Percentiles rank a stretch among this genome's conserved stretches.
Conservation (phyloP, 441 rosid species). For the Adansonia gregorii region DNA sequence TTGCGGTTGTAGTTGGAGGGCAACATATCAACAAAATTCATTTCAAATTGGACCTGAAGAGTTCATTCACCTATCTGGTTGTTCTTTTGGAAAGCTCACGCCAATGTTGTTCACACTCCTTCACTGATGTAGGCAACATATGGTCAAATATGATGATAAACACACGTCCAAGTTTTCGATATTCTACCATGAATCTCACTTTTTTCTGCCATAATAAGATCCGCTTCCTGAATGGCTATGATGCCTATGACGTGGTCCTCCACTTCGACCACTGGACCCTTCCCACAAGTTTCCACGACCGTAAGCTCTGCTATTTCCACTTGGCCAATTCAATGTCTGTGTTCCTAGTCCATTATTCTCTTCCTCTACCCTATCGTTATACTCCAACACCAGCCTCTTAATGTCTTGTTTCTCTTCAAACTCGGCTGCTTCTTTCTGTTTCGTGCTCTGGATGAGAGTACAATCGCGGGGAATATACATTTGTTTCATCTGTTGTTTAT, state of each 20-base stretch:
- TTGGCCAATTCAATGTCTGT: conserved; percentile 78
- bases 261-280: conserved; percentile 58
- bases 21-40: not conserved
- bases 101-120: not conserved
- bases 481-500: conserved; percentile 95
- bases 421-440: conserved; percentile 98
- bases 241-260: conserved; percentile 72
- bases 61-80: not conserved
- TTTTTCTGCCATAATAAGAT: conserved; percentile 65
- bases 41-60: not conserved
- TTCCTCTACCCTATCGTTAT: conserved; percentile 95
- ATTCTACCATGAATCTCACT: conserved; percentile 39
- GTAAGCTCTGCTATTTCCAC: conserved; percentile 59
- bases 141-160: not conserved
- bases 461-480: conserved; percentile 92
- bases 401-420: conserved; percentile 98
- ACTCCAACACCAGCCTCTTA: conserved; percentile 94
- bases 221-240: conserved; percentile 75
- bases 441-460: conserved; percentile 87
- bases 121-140: not conserved
- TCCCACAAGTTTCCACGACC: conserved; percentile 58
- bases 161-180: not conserved
- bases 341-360: conserved; percentile 81
- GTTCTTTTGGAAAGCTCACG: not conserved
- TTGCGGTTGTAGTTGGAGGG: not conserved